Conservation (phyloP, 2,329 filamentous ascomycete species). For the Exserohilum rostratum region DNA sequence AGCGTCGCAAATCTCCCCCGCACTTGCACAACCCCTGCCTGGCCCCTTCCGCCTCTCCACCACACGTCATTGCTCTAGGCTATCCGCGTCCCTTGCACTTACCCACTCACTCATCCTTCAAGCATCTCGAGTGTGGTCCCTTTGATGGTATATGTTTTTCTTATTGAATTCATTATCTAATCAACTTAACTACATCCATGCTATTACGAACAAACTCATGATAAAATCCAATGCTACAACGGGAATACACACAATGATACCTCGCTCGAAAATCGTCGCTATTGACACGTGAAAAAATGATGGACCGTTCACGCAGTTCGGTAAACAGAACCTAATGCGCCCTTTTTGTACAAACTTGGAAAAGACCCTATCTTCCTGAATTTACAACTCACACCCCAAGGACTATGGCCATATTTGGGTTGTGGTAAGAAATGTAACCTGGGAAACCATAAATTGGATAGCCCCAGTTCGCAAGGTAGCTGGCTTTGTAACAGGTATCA, state of each 20-base stretch:
- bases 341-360: too few relatives aligned
- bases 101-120: neutral
- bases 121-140: neutral
- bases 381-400: neutral
- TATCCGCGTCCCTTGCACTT: neutral
- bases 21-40: constrained; percentile 9
- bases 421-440: neutral
- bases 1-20: constrained; percentile 12
- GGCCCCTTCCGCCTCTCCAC: neutral
- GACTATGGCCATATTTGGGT: neutral
- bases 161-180: neutral
- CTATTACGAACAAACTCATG: too few relatives aligned
- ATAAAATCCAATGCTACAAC: too few relatives aligned
- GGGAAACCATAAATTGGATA: neutral
- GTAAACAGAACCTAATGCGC: too few relatives aligned
- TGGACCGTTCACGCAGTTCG: too few relatives aligned
- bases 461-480: neutral
- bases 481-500: too few relatives aligned
- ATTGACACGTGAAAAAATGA: too few relatives aligned
- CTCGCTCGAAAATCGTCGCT: too few relatives aligned
- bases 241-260: too few relatives aligned
- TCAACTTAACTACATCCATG: neutral
- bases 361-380: too few relatives aligned
- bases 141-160: neutral
- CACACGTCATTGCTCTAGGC: neutral